Base-by-base conservation (phyloP, 192 early-diverging fungal species). In the Podila epicladia region DNA sequence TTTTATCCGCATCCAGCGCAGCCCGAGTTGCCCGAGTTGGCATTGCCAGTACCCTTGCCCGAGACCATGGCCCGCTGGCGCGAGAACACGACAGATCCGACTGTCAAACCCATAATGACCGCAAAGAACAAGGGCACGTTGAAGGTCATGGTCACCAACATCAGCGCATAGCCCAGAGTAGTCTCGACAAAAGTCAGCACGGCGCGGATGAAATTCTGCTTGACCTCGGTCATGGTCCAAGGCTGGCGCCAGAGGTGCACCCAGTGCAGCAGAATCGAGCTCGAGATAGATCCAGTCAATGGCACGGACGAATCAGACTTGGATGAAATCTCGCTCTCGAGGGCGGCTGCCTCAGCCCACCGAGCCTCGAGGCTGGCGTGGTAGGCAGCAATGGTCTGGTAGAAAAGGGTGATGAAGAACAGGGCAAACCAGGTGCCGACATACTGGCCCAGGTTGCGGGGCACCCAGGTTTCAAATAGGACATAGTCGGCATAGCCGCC, bases 91-190 rank as follows among this genome's bases (percentile, higher is more conserved):
- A 89, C 74, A 0, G 83, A 69, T 3, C 90, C 90, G 48, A 87
- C 65, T 2, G 73, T 85, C 35, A 89, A 67, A 38, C 90, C 89
- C 57, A 74, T 15, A 20, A 92, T 72, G 26, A 88, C 88, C 15
- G 85, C 84, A 73, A 92, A 86, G 72, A 90, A 88, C 57, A 90
- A 64, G 2, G 84, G 85, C 58, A 89, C 85, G 64, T 92, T 92
- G 73, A 89, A 92, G 20, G 89, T 88, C 91, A 92, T 92, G 64
- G 82, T 86, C 7, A 89, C 73, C 67, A 92, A 67, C 91, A 92
- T 92, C 33, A 92, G 67, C 1, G 77, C 66, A 75, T 89, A 91
- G 5, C 84, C 83, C 1, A 84, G 31, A 20, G 86, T 74, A 7
- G 83, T 78, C 69, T 84, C 82, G 26, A 86, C 35, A 62, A 84